phyloP scores from a whole-genome alignment of 345 rosid species.

The Viola odorata region DNA sequence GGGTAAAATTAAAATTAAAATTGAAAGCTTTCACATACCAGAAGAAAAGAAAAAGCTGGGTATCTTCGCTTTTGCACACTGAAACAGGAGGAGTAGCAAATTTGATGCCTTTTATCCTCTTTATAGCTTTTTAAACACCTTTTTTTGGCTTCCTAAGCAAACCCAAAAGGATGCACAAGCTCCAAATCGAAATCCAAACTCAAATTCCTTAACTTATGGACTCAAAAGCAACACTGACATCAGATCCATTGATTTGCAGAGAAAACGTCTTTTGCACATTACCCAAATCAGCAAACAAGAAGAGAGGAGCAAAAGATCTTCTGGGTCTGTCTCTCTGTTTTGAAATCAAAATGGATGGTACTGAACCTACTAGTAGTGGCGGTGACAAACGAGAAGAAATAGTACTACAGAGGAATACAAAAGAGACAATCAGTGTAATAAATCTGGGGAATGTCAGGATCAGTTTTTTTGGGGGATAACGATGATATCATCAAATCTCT shows the following conservation, averaged over 20 bases:
- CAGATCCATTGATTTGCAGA: constrained; percentile 1
- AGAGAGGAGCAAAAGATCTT: background rate
- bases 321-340: background rate
- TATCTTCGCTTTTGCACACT: too few species aligned
- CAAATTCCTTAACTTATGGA: too few species aligned
- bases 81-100: too few species aligned
- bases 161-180: too few species aligned
- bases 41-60: too few species aligned
- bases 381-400: background rate
- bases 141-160: too few species aligned
- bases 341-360: constrained; percentile 1
- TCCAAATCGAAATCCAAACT: too few species aligned
- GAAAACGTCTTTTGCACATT: background rate
- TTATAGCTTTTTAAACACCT: too few species aligned
- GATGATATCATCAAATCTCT: constrained; percentile 1
- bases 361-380: background rate
- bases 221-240: background rate
- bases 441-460: constrained; percentile 15
- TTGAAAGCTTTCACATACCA: too few species aligned
- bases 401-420: background rate
- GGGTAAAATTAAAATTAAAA: too few species aligned
- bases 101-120: too few species aligned
- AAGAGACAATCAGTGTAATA: constrained; percentile 3
- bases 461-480: constrained; percentile 2
- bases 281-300: background rate